phyloP scores from a whole-genome alignment of 805 yeast species.

The Myxozyma geophila region DNA sequence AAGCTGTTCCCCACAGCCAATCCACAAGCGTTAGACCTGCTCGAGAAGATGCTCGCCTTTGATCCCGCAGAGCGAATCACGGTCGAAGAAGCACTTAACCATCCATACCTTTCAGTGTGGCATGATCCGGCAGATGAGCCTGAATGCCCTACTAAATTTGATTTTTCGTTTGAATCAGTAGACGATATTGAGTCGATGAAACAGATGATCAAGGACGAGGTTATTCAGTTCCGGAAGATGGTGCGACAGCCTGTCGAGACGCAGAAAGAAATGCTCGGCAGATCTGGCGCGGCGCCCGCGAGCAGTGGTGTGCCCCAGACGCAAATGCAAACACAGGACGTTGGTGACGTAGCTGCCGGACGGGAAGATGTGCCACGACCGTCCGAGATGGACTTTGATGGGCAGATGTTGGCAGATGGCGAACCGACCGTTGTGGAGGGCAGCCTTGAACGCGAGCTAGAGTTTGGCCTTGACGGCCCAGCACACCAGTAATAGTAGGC shows the following conservation, averaged over 20 bases:
- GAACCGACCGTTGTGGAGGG: constrained; percentile 41
- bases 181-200: constrained; percentile 79
- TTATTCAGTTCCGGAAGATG: constrained; percentile 72
- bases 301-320: constrained; percentile 3
- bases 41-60: constrained; percentile 78
- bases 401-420: constrained; percentile 59
- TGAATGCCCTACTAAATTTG: constrained; percentile 77
- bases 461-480: constrained; percentile 65
- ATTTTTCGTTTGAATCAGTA: constrained; percentile 82
- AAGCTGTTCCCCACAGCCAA: constrained; percentile 82
- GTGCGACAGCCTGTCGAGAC: constrained; percentile 75
- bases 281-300: constrained; percentile 38
- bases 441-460: constrained; percentile 67
- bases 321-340: constrained; percentile 36
- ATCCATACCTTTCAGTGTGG: constrained; percentile 88
- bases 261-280: constrained; percentile 51
- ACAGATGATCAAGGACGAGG: constrained; percentile 79
- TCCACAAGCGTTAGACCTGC: constrained; percentile 77
- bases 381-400: constrained; percentile 53
- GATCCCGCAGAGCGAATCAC: constrained; percentile 85
- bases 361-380: constrained; percentile 40
- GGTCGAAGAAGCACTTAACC: constrained; percentile 85
- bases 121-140: constrained; percentile 91
- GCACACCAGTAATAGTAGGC: constrained; percentile 12
- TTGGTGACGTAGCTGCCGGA: constrained; percentile 12